Evolutionary conservation across 805 yeast genomes (phyloP).

Genomic region (Metschnikowia dekortorum): DNA sequence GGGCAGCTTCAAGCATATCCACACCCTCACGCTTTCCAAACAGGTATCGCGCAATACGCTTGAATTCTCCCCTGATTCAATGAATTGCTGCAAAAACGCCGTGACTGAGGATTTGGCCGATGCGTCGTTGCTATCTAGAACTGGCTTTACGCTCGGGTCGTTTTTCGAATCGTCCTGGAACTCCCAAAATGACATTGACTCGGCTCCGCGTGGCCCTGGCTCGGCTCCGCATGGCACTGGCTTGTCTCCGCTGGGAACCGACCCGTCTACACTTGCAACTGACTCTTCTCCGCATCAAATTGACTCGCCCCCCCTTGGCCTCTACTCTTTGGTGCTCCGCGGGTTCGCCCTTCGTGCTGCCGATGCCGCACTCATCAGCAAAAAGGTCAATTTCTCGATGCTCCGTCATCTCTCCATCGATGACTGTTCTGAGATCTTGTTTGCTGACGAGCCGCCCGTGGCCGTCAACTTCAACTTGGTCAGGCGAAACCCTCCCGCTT

Average conservation of each 20-base stretch:
- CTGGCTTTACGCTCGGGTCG: neutral
- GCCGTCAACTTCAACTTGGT: constrained; percentile 2
- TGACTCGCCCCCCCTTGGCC: neutral
- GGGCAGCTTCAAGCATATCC: constrained; percentile 4
- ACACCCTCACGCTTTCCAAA: constrained; percentile 7
- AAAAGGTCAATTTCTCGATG: constrained; percentile 1
- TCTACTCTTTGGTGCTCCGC: constrained; percentile 6
- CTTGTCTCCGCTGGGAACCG: too few relatives aligned
- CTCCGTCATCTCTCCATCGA: constrained; percentile 10
- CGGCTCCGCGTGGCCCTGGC: too few relatives aligned
- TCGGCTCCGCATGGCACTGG: too few relatives aligned
- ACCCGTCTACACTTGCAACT: too few relatives aligned
- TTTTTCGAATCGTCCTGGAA: neutral
- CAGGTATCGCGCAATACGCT: neutral
- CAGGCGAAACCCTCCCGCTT: constrained; percentile 13
- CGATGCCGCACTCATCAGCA: constrained; percentile 12
- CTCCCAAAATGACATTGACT: too few relatives aligned
- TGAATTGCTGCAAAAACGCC: constrained; percentile 8
- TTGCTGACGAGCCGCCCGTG: neutral
- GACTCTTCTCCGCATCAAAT: too few relatives aligned
- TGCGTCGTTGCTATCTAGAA: neutral
- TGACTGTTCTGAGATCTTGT: constrained; percentile 10
- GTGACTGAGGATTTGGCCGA: constrained; percentile 5
- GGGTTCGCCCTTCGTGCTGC: constrained; percentile 6
- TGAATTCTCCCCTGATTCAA: constrained; percentile 5